Base-by-base conservation (phyloP, 495 filamentous ascomycete species). In the Penicillium subrubescens region DNA sequence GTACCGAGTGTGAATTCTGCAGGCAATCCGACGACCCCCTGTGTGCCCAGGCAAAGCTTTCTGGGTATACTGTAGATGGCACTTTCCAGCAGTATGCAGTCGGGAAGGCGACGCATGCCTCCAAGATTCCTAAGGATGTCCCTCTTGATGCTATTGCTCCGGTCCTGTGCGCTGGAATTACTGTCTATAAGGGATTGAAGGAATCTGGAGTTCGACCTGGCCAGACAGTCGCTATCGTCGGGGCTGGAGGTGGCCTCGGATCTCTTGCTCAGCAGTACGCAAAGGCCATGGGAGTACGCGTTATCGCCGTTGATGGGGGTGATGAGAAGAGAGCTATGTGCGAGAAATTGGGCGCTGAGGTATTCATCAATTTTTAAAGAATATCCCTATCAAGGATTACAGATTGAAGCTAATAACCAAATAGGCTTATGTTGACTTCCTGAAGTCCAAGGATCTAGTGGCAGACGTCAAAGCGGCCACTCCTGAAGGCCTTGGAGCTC, bases 21-120 rank as follows among this genome's bases (percentile, higher is more conserved):
- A 86, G 86, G 75, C 81, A 85, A 64, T 75, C 85, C n/a, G 85
- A 90, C 59, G 88, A 96, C 73, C 88, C 92, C 8, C 87, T 96
- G 2, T 97, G 93, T 81, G 71, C 84, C 1, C 68, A 90, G 43
- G 87, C 90, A 21, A 72, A 84, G 33, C 86, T 96, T 37, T 94
- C 92, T 3, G 93, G 93, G 44, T 96, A 97, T 80, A 95, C 92
- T 3, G 92, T 96, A 59, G 91, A 97, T 76, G 94, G 94, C 55
- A 87, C 87, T 57, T 97, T 97, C 86, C 93, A 97, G 79, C 88
- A 97, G 80, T 97, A 97, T 79, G 84, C 85, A 75, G 87, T 97
- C 69, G 94, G 84, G 58, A 96, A 96, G 75, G 92, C 92, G 3
- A 85, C 88, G 17, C 90, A 96, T 73, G 87, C 93, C 6, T 90